These are phyloP conservation scores for Colletotrichum sojae DNA, from an alignment of 2,329 filamentous ascomycete species.

Conservation along the genomic window DNA sequence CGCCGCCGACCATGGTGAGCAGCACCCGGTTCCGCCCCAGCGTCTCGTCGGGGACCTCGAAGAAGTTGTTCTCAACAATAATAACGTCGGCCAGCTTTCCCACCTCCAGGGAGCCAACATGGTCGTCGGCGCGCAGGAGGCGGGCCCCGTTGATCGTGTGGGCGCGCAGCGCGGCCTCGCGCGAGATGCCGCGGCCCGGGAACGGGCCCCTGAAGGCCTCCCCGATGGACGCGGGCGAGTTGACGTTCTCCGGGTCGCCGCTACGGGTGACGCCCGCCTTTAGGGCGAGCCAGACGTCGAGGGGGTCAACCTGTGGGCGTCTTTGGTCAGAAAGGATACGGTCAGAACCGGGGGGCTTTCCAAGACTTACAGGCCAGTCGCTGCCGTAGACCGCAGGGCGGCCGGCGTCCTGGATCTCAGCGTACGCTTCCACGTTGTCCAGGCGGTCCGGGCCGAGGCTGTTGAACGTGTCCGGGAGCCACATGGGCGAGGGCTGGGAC, in stretches of 20 bases:
- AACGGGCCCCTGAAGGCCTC: conserved; percentile 37
- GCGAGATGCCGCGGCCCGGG: conserved; percentile 40
- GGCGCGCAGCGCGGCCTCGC: conserved; percentile 21
- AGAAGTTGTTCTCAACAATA: conserved; percentile 44
- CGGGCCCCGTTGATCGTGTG: conserved; percentile 29
- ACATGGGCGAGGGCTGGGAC: conserved; percentile 46
- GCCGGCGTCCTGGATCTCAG: conserved; percentile 39
- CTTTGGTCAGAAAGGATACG: too few relatives aligned
- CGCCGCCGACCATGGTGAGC: conserved; percentile 47
- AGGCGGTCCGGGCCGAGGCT: conserved; percentile 43
- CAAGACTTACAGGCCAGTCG: conserved; percentile 47
- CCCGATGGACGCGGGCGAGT: conserved; percentile 44
- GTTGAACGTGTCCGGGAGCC: conserved; percentile 45
- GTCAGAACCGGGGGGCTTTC: too few relatives aligned
- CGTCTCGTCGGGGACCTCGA: conserved; percentile 43
- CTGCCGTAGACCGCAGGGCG: conserved; percentile 43
- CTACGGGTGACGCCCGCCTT: conserved; percentile 46
- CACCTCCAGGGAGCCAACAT: conserved; percentile 45
- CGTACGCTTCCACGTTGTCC: conserved; percentile 48
- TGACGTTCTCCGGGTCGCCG: conserved; percentile 45
- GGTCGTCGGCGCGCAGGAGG: conserved; percentile 45
- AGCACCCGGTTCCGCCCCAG: conserved; percentile 45
- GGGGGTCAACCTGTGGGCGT: conserved; percentile 44
- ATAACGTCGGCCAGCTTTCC: conserved; percentile 48
- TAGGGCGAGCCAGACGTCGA: conserved; percentile 47